Conservation (phyloP, 495 filamentous ascomycete genomes). For the Penicillium coffeae region DNA sequence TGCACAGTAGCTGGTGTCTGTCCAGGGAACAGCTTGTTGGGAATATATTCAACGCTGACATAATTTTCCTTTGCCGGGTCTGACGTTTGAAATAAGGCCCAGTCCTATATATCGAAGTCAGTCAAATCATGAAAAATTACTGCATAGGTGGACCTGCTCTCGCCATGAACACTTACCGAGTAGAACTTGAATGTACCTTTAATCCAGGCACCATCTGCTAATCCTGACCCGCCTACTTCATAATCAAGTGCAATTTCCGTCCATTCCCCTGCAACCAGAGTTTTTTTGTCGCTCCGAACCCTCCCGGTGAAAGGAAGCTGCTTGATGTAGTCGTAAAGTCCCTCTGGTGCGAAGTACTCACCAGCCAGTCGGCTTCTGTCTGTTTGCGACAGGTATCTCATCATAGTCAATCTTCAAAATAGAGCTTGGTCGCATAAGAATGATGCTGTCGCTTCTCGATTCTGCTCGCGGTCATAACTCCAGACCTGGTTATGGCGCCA, state of each 20-base stretch:
- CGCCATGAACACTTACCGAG: conserved; percentile 8
- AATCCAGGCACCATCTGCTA: conserved; percentile 27
- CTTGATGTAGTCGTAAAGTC: conserved; percentile 23
- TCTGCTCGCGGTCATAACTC: not conserved
- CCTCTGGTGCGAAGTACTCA: conserved; percentile 17
- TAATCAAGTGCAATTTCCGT: conserved; percentile 21
- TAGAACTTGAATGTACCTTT: conserved; percentile 30
- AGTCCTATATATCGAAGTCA: conserved; percentile 8
- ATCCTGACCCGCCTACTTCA: conserved; percentile 20
- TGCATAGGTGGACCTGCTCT: not conserved
- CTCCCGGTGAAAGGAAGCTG: conserved; percentile 17
- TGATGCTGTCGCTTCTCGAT: not conserved
- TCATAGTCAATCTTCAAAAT: too few relatives aligned
- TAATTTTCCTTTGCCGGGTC: conserved; percentile 20
- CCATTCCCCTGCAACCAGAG: conserved; percentile 21
- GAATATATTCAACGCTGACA: conserved; percentile 22
- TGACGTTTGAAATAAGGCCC: conserved; percentile 24
- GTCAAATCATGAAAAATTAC: not conserved
- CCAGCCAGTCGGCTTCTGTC: conserved; percentile 8
- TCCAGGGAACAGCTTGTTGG: conserved; percentile 5
- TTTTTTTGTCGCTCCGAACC: conserved; percentile 12
- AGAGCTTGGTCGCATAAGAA: too few relatives aligned
- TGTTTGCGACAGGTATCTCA: conserved; percentile 1
- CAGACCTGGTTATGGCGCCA: not conserved
- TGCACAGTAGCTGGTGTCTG: conserved; percentile 19